Evolutionary conservation across 306 rosid genomes (phyloP).

Genomic region (Dryas octopetala): DNA sequence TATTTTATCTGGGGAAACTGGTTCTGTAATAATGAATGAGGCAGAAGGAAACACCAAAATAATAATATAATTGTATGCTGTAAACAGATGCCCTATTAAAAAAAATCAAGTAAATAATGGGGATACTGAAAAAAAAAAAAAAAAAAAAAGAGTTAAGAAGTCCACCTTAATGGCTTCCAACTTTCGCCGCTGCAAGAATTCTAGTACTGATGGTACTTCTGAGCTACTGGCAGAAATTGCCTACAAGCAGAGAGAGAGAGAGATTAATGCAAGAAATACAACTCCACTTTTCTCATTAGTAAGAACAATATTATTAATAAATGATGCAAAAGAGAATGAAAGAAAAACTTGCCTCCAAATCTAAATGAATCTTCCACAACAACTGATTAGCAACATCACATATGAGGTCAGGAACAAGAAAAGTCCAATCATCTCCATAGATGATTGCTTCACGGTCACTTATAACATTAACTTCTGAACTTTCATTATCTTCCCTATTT

Average conservation of each 20-base stretch:
- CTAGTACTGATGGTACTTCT: slow-evolving; percentile 84
- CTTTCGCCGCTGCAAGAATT: slow-evolving; percentile 94
- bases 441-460: slow-evolving; percentile 56
- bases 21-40: slow-evolving; percentile 8
- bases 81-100: background rate
- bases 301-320: slow-evolving; percentile 8
- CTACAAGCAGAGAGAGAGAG: slow-evolving; percentile 40
- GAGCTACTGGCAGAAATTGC: slow-evolving; percentile 97
- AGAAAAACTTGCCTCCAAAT: slow-evolving; percentile 63
- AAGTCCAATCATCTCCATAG: slow-evolving; percentile 73
- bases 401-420: slow-evolving; percentile 83
- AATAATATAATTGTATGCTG: background rate
- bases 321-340: slow-evolving; percentile 20
- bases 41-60: background rate
- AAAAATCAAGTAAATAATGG: slow-evolving; percentile 9
- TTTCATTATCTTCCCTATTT: slow-evolving; percentile 58
- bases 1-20: background rate
- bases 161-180: slow-evolving; percentile 78
- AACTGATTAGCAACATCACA: slow-evolving; percentile 68
- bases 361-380: slow-evolving; percentile 85
- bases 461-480: slow-evolving; percentile 43
- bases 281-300: background rate
- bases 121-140: slow-evolving; percentile 5
- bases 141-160: slow-evolving; percentile 13
- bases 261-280: slow-evolving; percentile 15